Conservation (phyloP, 148 eudicot genomes). For the Diospyros lotus region DNA sequence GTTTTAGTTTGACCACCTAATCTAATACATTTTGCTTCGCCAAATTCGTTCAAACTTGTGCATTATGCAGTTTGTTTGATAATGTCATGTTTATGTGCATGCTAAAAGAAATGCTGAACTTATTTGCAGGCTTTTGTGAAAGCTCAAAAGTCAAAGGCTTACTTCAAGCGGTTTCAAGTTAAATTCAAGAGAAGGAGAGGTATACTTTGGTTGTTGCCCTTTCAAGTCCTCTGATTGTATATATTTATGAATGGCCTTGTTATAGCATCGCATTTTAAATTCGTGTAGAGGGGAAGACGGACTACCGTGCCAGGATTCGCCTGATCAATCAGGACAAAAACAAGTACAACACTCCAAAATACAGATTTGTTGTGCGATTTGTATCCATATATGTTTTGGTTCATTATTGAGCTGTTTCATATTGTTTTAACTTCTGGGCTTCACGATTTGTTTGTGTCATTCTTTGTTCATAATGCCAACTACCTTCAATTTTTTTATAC, state of each 20-base stretch:
- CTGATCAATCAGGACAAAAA: constrained; percentile 84
- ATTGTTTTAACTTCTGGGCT: neutral
- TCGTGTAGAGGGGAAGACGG: constrained; percentile 57
- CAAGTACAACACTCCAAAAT: constrained; percentile 78
- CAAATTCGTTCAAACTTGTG: neutral
- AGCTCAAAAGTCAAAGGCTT: constrained; percentile 54
- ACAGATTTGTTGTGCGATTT: constrained; percentile 72
- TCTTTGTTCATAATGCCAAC: neutral
- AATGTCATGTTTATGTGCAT: too few species aligned
- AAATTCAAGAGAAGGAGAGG: constrained; percentile 71
- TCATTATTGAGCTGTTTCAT: neutral
- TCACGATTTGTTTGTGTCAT: neutral
- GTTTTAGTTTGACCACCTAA: neutral
- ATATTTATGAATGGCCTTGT: neutral
- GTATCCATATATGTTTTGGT: constrained; percentile 32
- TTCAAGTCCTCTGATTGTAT: neutral
- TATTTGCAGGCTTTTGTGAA: constrained; percentile 46
- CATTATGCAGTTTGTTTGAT: too few species aligned
- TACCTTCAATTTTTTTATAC: neutral
- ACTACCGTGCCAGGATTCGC: constrained; percentile 57
- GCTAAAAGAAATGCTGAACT: too few species aligned
- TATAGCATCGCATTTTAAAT: neutral
- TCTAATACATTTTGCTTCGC: neutral
- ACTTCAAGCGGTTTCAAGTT: constrained; percentile 69
- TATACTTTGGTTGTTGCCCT: constrained; percentile 10